phyloP scores from a whole-genome alignment of 805 yeast species.

The Geotrichum ghanense region DNA sequence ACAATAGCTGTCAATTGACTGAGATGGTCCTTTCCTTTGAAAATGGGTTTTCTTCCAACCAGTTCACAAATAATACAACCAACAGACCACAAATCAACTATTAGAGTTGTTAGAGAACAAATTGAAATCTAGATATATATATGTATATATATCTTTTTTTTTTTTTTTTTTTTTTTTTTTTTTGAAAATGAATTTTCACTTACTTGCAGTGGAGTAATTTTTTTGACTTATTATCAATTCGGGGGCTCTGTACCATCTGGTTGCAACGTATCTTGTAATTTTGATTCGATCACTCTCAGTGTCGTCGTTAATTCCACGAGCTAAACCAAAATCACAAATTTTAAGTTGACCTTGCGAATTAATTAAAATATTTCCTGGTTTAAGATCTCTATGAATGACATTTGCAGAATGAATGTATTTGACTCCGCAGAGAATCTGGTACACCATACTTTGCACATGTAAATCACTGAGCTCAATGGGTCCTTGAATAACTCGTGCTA shows the following conservation, averaged over 20 bases:
- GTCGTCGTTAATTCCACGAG: constrained; percentile 49
- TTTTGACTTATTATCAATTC: constrained; percentile 60
- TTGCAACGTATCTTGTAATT: constrained; percentile 60
- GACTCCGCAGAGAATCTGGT: constrained; percentile 77
- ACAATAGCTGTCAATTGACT: constrained; percentile 64
- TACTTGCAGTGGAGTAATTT: constrained; percentile 42
- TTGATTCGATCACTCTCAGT: constrained; percentile 22
- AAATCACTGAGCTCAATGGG: constrained; percentile 74
- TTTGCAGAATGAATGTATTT: constrained; percentile 87
- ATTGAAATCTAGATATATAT: constrained; percentile 9
- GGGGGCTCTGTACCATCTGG: constrained; percentile 94
- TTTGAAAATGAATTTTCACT: constrained; percentile 5
- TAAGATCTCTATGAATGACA: constrained; percentile 84
- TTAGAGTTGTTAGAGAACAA: constrained; percentile 14
- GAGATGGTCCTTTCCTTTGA: constrained; percentile 60
- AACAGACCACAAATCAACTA: constrained; percentile 85
- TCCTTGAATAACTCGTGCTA: constrained; percentile 53
- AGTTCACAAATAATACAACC: constrained; percentile 87
- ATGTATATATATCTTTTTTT: too few relatives aligned
- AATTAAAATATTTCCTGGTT: constrained; percentile 82
- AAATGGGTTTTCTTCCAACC: constrained; percentile 68
- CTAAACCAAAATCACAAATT: constrained; percentile 90
- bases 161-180: too few relatives aligned
- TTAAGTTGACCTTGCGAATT: constrained; percentile 64
- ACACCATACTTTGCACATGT: constrained; percentile 64